Base-by-base conservation (phyloP, 2,329 filamentous ascomycete genomes). In the Ciborinia camelliae region DNA sequence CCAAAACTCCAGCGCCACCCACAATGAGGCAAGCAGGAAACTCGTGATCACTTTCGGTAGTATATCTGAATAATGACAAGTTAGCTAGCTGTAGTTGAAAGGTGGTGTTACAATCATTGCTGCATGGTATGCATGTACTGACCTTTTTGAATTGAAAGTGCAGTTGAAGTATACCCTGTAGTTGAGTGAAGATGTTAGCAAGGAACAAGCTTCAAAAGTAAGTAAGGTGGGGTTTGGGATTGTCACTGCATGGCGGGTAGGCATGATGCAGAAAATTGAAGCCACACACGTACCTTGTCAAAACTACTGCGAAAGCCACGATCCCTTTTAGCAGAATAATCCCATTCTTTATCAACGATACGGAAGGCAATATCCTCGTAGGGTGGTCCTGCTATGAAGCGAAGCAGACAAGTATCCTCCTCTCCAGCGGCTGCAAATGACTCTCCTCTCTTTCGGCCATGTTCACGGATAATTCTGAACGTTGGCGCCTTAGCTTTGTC, bases 111-210 rank as follows among this genome's bases (percentile, higher is more conserved):
- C n/a, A n/a, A n/a, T n/a, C n/a, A n/a, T n/a, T n/a, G n/a, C n/a
- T n/a, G n/a, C n/a, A n/a, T n/a, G n/a, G n/a, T 28, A 64, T 28
- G 51, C 41, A 50, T 39, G 26, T 71, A 66, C 79, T 72, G 78
- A 96, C 92, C 86, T 97, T 96, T 78, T 98, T 99, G 82, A 98
- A 97, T 77, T 97, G 93, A 77, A 99, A 99, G 76, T 98, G 94
- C 65, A 99, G 84, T 79, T 97, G 93, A 65, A 99, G 81, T 72
- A 98, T 97, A 62, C 94, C 94, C 91, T 96, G 57, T 67, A 41
- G 75, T 70, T 55, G 66, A 65, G 20, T 51, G 48, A 64, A 66
- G 71, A 62, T 71, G 65, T 79, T 72, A 78, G 74, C 69, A 62
- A 59, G 53, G 53, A 59, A 51, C 53, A 41, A 9, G 61, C 61